Percentiles rank a stretch among this genome's conserved stretches.
Conservation (phyloP, 129 eudicot genomes). For the Lactuca sativa region DNA sequence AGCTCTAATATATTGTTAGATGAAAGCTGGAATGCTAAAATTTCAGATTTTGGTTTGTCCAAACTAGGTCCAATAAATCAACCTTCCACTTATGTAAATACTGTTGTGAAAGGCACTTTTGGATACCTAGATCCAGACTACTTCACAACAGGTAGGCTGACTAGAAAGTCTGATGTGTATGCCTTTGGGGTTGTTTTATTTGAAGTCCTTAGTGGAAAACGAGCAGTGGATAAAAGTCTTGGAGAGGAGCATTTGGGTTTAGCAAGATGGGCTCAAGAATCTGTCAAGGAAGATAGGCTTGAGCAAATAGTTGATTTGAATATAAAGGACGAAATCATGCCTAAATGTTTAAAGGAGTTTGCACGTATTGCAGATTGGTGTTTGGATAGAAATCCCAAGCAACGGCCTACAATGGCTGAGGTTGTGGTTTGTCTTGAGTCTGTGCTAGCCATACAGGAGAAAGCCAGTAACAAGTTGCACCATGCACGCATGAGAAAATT, state of each 20-base stretch:
- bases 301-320: conserved; percentile 14
- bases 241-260: conserved; percentile 23
- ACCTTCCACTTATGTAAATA: neutral
- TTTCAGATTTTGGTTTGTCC: neutral
- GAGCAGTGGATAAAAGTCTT: conserved; percentile 27
- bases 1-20: conserved; percentile 3
- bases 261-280: conserved; percentile 16
- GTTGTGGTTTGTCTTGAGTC: neutral
- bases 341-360: conserved; percentile 20
- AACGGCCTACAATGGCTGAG: neutral
- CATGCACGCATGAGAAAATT: neutral
- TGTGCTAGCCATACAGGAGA: neutral
- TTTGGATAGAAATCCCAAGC: conserved; percentile 2
- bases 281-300: conserved; percentile 12
- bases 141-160: neutral
- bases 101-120: neutral
- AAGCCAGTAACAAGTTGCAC: neutral
- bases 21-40: neutral
- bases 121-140: neutral
- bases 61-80: neutral
- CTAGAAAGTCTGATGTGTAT: conserved; percentile 16
- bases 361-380: neutral
- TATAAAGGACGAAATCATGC: conserved; percentile 17
- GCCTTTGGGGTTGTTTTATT: conserved; percentile 7
- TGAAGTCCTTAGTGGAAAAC: conserved; percentile 33